These are phyloP conservation scores for Chloris gayana DNA, from an alignment of 176 grass and related monocot genomes.

Conservation along the genomic window DNA sequence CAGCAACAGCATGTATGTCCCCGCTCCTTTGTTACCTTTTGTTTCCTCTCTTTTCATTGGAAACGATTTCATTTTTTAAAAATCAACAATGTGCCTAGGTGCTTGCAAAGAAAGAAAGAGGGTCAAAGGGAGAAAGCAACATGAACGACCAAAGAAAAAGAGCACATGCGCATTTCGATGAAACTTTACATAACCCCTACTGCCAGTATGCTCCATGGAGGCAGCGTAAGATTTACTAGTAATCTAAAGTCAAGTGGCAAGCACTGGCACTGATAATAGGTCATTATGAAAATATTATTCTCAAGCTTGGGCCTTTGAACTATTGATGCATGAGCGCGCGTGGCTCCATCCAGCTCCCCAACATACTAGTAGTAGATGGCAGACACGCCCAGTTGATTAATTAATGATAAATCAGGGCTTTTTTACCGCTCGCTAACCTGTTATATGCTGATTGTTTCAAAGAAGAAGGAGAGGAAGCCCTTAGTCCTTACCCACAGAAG, in stretches of 20 bases:
- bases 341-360: neutral
- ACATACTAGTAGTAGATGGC: too few species aligned
- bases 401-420: too few species aligned
- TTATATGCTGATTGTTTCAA: too few species aligned
- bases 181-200: neutral
- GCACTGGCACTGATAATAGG: neutral
- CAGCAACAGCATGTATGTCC: neutral
- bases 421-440: too few species aligned
- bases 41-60: too few species aligned
- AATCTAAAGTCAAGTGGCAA: neutral
- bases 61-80: neutral
- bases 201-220: neutral
- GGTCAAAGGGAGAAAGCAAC: neutral
- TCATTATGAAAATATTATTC: too few species aligned
- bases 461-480: too few species aligned
- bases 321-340: neutral
- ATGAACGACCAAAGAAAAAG: slow-evolving; percentile 22
- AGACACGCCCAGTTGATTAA: too few species aligned
- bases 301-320: too few species aligned
- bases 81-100: too few species aligned
- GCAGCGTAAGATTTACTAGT: neutral
- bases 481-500: too few species aligned
- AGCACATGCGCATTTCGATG: slow-evolving; percentile 21
- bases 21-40: neutral
- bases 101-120: neutral